phyloP scores from a whole-genome alignment of 163 green algal genomes.

The Trebouxia gelatinosa region DNA sequence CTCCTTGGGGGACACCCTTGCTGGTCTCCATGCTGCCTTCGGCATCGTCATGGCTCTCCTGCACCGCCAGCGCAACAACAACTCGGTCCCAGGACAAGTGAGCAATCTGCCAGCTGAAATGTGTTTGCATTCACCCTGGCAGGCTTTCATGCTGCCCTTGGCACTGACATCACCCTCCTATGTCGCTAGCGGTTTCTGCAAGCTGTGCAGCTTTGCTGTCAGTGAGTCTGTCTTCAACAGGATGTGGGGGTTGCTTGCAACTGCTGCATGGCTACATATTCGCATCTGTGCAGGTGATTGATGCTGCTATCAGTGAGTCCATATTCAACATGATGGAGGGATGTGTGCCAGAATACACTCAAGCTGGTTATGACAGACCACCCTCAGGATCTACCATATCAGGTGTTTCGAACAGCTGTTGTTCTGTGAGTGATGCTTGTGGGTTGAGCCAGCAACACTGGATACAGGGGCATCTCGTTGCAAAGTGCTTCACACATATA shows the following conservation, averaged over 20 bases:
- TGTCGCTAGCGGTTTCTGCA: neutral
- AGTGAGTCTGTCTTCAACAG: too few species aligned
- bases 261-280: too few species aligned
- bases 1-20: constrained; percentile 72
- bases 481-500: neutral
- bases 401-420: constrained; percentile 31
- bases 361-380: constrained; percentile 50
- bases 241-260: too few species aligned
- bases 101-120: neutral
- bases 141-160: neutral
- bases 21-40: constrained; percentile 77
- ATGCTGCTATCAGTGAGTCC: constrained; percentile 74
- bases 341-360: constrained; percentile 61
- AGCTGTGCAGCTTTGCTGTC: too few species aligned
- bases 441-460: neutral
- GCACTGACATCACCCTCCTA: neutral
- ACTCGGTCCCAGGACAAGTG: constrained; percentile 35
- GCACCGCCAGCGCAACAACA: constrained; percentile 40
- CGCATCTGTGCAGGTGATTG: constrained; percentile 67
- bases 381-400: constrained; percentile 74
- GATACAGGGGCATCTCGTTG: neutral
- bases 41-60: constrained; percentile 78
- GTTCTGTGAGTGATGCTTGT: neutral
- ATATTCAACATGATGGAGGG: constrained; percentile 85
- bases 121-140: neutral